Evolutionary conservation across 257 asterid species (phyloP).

Genomic region (Coffea canephora): DNA sequence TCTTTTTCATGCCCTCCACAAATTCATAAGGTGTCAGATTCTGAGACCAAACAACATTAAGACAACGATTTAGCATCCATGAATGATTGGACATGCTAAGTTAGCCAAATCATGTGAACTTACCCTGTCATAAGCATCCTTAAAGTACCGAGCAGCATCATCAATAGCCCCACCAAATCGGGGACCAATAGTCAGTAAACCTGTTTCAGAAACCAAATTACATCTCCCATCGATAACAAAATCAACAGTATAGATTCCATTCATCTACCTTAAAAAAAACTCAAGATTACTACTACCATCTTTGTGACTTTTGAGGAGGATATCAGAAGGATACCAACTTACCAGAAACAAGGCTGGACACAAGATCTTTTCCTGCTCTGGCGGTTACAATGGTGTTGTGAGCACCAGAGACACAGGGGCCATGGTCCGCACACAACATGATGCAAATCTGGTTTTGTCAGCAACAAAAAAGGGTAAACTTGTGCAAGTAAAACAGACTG

Average conservation of each 20-base stretch:
- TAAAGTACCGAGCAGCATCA: constrained; percentile 98
- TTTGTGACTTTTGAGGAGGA: background rate
- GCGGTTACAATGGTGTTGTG: constrained; percentile 97
- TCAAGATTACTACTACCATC: background rate
- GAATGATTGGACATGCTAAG: constrained; percentile 1
- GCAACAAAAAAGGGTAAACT: constrained; percentile 13
- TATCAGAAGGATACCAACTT: constrained; percentile 13
- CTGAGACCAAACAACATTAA: constrained; percentile 37
- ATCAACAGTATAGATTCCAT: constrained; percentile 13
- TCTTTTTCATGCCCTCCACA: constrained; percentile 98
- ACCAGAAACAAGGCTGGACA: constrained; percentile 98
- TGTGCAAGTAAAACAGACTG: background rate
- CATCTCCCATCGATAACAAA: constrained; percentile 17
- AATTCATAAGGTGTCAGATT: constrained; percentile 92
- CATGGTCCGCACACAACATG: constrained; percentile 99
- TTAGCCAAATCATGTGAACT: constrained; percentile 16
- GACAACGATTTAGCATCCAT: background rate
- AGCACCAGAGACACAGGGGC: constrained; percentile 99
- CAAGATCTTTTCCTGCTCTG: constrained; percentile 98
- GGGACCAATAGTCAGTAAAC: constrained; percentile 95
- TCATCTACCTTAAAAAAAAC: background rate
- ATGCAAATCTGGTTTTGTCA: constrained; percentile 69
- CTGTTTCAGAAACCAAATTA: constrained; percentile 41
- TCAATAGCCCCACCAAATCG: constrained; percentile 99
- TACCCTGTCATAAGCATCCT: constrained; percentile 96